phyloP scores from a whole-genome alignment of 2,329 filamentous ascomycete genomes.

The Hymenoscyphus albidus region DNA sequence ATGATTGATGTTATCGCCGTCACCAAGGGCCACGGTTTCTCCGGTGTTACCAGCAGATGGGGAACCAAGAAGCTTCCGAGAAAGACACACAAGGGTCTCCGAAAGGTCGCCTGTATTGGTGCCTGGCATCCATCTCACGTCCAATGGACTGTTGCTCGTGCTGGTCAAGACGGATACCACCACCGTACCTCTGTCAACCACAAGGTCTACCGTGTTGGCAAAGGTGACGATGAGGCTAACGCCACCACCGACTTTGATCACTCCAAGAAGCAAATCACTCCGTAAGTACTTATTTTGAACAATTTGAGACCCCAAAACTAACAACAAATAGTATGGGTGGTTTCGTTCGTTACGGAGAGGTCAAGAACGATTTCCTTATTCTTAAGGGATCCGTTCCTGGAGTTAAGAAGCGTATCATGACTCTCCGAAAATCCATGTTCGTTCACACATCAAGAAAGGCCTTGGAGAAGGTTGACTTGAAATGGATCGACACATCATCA shows the following conservation, averaged over 20 bases:
- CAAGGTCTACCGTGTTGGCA: slow-evolving; percentile 99
- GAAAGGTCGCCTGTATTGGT: slow-evolving; percentile 99
- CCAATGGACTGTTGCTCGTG: slow-evolving; percentile 99
- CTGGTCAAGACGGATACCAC: slow-evolving; percentile 99
- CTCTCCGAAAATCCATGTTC: slow-evolving; percentile 98
- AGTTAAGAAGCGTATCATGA: slow-evolving; percentile 99
- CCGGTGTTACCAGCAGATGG: slow-evolving; percentile 96
- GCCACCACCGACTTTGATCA: slow-evolving; percentile 93
- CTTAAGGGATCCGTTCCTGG: slow-evolving; percentile 97
- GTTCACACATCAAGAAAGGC: slow-evolving; percentile 91
- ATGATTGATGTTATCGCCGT: slow-evolving; percentile 99
- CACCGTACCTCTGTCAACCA: slow-evolving; percentile 99
- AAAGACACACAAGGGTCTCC: slow-evolving; percentile 99
- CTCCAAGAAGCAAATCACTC: slow-evolving; percentile 99
- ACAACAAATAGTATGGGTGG: slow-evolving; percentile 75
- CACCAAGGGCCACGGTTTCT: slow-evolving; percentile 99
- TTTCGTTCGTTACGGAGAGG: slow-evolving; percentile 98
- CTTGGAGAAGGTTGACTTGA: slow-evolving; percentile 98
- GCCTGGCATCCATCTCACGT: slow-evolving; percentile 99
- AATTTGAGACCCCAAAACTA: slow-evolving; percentile 23
- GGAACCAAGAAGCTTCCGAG: slow-evolving; percentile 99
- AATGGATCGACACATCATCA: slow-evolving; percentile 99
- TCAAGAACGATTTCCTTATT: slow-evolving; percentile 99
- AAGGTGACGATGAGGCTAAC: slow-evolving; percentile 85
- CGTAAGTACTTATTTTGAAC: slow-evolving; percentile 62